These are phyloP conservation scores for Pseudoscleropodium purum DNA, from an alignment of 225 moss, liverwort and hornwort species.

Conservation along the genomic window DNA sequence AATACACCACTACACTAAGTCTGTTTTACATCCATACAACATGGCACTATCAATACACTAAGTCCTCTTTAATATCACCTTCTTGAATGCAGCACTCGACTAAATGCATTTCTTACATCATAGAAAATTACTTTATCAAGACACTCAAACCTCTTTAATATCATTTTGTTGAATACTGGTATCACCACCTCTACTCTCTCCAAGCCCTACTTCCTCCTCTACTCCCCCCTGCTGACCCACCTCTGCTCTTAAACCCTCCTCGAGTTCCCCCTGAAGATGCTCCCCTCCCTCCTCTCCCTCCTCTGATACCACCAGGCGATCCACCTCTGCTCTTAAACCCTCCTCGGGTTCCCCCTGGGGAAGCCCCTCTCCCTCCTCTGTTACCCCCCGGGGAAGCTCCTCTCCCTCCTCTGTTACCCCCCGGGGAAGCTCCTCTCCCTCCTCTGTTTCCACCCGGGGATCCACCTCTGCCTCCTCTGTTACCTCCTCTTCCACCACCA, in stretches of 20 bases:
- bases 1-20: background rate
- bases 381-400: background rate
- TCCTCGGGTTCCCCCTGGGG: constrained; percentile 8
- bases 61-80: background rate
- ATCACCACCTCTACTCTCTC: background rate
- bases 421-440: constrained; percentile 7
- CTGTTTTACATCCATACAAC: too few species aligned
- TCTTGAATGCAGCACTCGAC: background rate
- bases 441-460: background rate
- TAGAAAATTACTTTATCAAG: background rate
- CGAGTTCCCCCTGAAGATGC: background rate
- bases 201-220: background rate
- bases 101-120: background rate
- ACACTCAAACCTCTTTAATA: background rate
- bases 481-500: constrained; percentile 5
- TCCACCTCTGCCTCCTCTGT: constrained; percentile 12
- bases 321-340: constrained; percentile 6
- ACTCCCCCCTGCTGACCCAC: background rate
- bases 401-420: constrained; percentile 7
- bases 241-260: constrained; percentile 21
- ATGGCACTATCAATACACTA: too few species aligned
- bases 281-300: constrained; percentile 4
- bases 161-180: background rate
- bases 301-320: background rate
- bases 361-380: constrained; percentile 12